Base-by-base conservation (phyloP, 305 asterid species). In the Stenogyne calaminthoides region DNA sequence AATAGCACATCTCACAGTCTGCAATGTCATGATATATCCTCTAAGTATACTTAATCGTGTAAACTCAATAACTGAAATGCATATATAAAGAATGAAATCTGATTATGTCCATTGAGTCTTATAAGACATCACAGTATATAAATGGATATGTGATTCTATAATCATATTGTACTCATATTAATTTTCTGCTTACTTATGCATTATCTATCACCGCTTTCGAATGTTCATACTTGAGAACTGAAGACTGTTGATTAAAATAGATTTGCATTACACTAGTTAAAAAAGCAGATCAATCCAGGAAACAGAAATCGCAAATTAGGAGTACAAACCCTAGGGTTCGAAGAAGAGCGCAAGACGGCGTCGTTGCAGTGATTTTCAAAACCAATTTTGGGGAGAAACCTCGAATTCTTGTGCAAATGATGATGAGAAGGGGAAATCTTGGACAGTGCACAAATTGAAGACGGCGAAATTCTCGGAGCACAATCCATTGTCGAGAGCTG, bases 1-100 rank as follows among this genome's bases (percentile, higher is more conserved):
- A 68, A 77, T 79, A 59, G 88, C 83, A 76, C 79, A 77, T 16
- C 75, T 67, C 57, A 78, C 76, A 72, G 69, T 78, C 97, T 93
- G 87, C 80, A 81, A 70, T 14, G 37, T 47, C 64, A 67, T 29
- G 36, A 15, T 15, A 59, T 7, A 29, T 58, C 18, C 55, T 67
- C 52, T 67, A 3, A 70, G 55, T 65, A 60, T 37, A 56, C 10
- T 44, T 49, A 61, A 72, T 37, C 15, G 37, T 16, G 55, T 39
- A 22, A 54, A 40, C 3, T 56, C 9, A 36, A 55, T 16, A 51
- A 18, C 37, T 46, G 55, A 14, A 22, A 16, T 55, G 39, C 51
- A 71, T 11, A 56, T 16, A 25, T 9, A 59, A n/a, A 34, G 6
- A 39, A 18, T 2, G 34, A 2, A 22, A 54, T 39, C 54, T 3